Evolutionary conservation across 108 stramenopile genomes (phyloP).

Genomic region (Nannochloropsis gaditana): DNA sequence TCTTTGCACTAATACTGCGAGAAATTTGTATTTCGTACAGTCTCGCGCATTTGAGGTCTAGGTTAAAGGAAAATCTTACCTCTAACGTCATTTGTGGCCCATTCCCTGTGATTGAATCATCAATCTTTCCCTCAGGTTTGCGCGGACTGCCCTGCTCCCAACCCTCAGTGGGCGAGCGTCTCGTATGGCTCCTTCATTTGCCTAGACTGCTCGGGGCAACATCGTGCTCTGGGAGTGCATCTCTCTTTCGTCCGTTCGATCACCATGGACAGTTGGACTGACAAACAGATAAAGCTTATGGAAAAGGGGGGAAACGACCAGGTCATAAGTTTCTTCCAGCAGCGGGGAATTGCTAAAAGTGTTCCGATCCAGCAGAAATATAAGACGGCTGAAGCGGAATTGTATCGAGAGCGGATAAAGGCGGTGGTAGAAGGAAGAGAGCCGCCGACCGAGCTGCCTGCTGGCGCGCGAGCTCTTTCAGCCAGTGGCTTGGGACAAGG

Average conservation of each 20-base stretch:
- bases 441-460: conserved; percentile 48
- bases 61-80: too few species aligned
- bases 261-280: conserved; percentile 92
- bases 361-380: conserved; percentile 44
- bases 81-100: background rate
- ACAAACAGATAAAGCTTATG: conserved; percentile 49
- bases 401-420: conserved; percentile 43
- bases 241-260: conserved; percentile 86
- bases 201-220: conserved; percentile 92
- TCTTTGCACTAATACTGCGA: too few species aligned
- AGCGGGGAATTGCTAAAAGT: conserved; percentile 27
- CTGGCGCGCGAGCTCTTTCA: conserved; percentile 24
- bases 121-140: conserved; percentile 51
- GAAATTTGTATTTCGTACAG: too few species aligned
- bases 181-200: conserved; percentile 92
- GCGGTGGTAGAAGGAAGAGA: conserved; percentile 46
- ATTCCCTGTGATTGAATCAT: background rate
- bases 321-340: conserved; percentile 33
- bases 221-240: conserved; percentile 88
- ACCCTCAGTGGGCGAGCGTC: conserved; percentile 94
- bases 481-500: conserved; percentile 29
- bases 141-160: conserved; percentile 87
- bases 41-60: too few species aligned
- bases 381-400: conserved; percentile 47
- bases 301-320: conserved; percentile 43